Percentiles rank a stretch among this genome's conserved stretches.
Conservation (phyloP, 2,329 filamentous ascomycete species). For the Chrysoporthe deuterocubensis region DNA sequence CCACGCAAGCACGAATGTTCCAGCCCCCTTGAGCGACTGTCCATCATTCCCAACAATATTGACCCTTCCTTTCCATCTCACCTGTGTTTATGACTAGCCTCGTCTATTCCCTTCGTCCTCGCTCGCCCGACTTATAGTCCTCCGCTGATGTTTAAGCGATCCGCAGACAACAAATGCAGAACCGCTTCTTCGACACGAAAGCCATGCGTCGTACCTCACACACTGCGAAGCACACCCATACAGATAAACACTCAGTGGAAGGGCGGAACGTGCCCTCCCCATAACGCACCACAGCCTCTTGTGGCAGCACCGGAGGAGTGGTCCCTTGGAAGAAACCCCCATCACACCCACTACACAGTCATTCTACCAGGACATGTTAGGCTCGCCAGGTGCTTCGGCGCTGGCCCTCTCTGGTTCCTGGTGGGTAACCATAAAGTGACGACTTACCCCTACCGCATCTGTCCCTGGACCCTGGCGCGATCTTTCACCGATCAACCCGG, state of each 20-base stretch:
- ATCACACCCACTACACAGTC: background rate
- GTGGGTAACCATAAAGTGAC: conserved; percentile 1
- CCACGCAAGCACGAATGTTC: too few relatives aligned
- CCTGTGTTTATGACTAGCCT: background rate
- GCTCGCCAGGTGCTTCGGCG: conserved; percentile 9
- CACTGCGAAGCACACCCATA: conserved; percentile 15
- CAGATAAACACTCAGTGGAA: background rate
- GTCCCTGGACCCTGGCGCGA: conserved; percentile 8
- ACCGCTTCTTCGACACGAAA: background rate
- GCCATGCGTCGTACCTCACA: conserved; percentile 14
- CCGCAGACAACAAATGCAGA: background rate
- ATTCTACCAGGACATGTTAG: conserved; percentile 11
- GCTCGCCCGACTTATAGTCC: background rate
- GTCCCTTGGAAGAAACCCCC: background rate
- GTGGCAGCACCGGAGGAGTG: conserved; percentile 5
- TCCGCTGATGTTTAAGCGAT: background rate
- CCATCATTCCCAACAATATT: too few relatives aligned
- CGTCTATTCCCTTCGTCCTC: background rate
- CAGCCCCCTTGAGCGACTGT: too few relatives aligned
- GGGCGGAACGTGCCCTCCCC: background rate
- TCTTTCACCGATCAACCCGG: background rate
- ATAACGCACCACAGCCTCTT: conserved; percentile 6
- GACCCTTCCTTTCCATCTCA: background rate
- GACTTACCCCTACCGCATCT: background rate
- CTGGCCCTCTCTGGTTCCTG: conserved; percentile 7